Conservation (phyloP, 2,329 filamentous ascomycete genomes). For the Diaporthe citrichinensis region DNA sequence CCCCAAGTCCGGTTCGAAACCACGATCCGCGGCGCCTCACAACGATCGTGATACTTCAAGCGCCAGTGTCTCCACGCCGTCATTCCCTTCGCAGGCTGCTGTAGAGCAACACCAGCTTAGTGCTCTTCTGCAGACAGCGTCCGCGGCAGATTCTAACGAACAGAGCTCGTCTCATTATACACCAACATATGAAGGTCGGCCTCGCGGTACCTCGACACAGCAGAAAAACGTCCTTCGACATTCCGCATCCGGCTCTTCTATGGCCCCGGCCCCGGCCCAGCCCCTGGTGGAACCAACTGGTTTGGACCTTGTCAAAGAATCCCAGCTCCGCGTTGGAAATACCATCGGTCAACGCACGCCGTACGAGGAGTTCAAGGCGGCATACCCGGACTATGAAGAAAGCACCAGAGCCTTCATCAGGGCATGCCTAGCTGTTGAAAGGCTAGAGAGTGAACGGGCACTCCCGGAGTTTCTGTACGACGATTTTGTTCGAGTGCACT, state of each 20-base stretch:
- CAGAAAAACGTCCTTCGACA: neutral
- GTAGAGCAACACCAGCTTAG: neutral
- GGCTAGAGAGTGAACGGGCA: constrained; percentile 44
- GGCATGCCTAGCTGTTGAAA: constrained; percentile 50
- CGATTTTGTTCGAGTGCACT: constrained; percentile 53
- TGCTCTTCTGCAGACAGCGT: neutral
- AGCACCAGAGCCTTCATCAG: constrained; percentile 49
- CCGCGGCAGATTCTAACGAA: neutral
- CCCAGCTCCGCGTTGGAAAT: neutral
- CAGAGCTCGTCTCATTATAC: constrained; percentile 14
- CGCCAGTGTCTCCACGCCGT: constrained; percentile 25
- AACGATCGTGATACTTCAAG: constrained; percentile 10
- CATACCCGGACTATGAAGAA: constrained; percentile 50
- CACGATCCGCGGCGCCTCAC: neutral
- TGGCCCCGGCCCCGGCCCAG: constrained; percentile 15
- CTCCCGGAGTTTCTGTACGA: constrained; percentile 51
- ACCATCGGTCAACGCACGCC: constrained; percentile 38
- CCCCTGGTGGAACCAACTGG: neutral
- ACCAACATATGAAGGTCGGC: constrained; percentile 37
- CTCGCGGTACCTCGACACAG: neutral
- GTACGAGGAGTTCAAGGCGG: constrained; percentile 47
- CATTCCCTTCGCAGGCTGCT: constrained; percentile 1
- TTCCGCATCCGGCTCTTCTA: neutral
- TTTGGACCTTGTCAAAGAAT: neutral
- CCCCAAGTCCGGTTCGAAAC: neutral